Conservation (phyloP, 1,284 basidiomycete species). For the Malassezia globosa region DNA sequence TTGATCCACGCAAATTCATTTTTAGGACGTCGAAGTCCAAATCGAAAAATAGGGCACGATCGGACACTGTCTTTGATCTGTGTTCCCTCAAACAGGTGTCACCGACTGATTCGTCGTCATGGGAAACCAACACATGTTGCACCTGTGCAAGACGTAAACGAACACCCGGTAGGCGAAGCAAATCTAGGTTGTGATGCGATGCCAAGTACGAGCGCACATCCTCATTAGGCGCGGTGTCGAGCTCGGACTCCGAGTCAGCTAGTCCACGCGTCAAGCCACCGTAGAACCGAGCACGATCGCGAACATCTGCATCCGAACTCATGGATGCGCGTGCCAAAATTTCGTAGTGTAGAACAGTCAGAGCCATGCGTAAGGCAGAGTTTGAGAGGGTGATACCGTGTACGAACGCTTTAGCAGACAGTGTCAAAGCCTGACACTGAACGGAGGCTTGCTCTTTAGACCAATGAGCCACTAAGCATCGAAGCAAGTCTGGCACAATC, state of each 20-base stretch:
- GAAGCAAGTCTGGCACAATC: slow-evolving; percentile 36
- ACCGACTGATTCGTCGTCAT: slow-evolving; percentile 2
- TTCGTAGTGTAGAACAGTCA: slow-evolving; percentile 16
- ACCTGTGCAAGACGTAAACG: slow-evolving; percentile 30
- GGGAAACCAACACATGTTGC: slow-evolving; percentile 28
- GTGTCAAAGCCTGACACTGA: slow-evolving; percentile 33
- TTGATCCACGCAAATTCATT: background rate
- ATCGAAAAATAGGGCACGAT: no score
- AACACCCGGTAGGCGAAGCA: slow-evolving; percentile 20
- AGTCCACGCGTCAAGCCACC: slow-evolving; percentile 28
- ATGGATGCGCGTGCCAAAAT: slow-evolving; percentile 32
- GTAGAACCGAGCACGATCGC: slow-evolving; percentile 37
- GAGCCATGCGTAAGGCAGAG: slow-evolving; percentile 8
- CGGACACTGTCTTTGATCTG: no score
- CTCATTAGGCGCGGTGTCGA: slow-evolving; percentile 7
- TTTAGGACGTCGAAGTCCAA: background rate
- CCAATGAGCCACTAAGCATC: slow-evolving; percentile 36
- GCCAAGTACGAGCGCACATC: slow-evolving; percentile 1
- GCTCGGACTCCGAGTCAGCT: slow-evolving; percentile 20
- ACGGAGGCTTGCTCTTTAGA: slow-evolving; percentile 24
- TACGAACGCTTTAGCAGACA: slow-evolving; percentile 31
- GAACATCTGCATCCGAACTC: slow-evolving; percentile 33
- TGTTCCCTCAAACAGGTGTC: no score
- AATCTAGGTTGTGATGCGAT: slow-evolving; percentile 18
- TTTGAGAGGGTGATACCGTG: slow-evolving; percentile 13